Base-by-base conservation (phyloP, 768 basidiomycete genomes). In the Suillus americanus region DNA sequence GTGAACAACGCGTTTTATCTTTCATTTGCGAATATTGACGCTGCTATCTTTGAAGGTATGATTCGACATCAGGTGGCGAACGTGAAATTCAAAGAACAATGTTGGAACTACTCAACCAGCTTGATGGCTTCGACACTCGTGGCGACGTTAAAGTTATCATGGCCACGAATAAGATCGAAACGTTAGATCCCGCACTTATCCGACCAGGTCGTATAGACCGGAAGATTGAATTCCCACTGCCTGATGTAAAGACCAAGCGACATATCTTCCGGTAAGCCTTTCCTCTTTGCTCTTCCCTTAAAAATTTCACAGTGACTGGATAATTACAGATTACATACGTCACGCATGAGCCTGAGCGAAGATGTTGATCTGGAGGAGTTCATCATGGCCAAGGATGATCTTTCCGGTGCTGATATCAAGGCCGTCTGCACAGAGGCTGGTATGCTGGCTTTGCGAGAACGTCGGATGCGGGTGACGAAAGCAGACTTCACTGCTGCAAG, bases 101-200 rank as follows among this genome's bases (percentile, higher is more conserved):
- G 97, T 83, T 99, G 79, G 97, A 99, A 76, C 84, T 99, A 57
- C 86, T 99, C 60, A 99, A 99, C 75, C 97, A 99, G 78, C 84
- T 99, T 46, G 97, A 99, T 71, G 97, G 97, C n/a, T 99, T 99
- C 77, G 97, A 99, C 74, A 95, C 95, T 6, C 89, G 96, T 63
- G 97, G 97, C n/a, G 97, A 99, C 74, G 96, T 99, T 64, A 99
- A 99, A 79, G 97, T 99, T 69, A 98, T 99, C 76, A 99, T 99
- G 97, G 97, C 97, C 14, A 99, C 97, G 6, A 99, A 99, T 80
- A 89, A 86, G 79, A 99, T 99, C 71, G 97, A 99, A 75, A 89
- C 94, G 3, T 86, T 99, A 35, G 97, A 99, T 78, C 97, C 97
- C 62, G 97, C 97, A 20, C 88, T 99, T 65, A 97, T 99, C 72